A percentile compares a stretch with the other conserved stretches of the same genome.
Conservation (phyloP, 257 asterid genomes). For the Mitragyna speciosa region DNA sequence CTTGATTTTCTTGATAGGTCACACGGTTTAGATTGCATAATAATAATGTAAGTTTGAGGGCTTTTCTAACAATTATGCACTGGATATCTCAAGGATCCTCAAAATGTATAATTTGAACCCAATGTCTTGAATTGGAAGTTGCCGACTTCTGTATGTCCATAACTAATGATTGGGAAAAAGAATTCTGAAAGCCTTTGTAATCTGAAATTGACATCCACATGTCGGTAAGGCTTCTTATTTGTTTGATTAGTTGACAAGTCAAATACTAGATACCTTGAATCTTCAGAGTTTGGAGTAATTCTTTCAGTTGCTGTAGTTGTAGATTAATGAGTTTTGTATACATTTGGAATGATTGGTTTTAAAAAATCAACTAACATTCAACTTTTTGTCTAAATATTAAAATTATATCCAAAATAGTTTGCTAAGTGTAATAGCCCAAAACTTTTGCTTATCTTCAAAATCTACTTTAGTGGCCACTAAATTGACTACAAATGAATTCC, state of each 20-base stretch:
- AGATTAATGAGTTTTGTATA: neutral
- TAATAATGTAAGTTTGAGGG: neutral
- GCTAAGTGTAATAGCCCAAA: too few species aligned
- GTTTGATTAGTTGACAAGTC: neutral
- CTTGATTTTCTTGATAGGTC: neutral
- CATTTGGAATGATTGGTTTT: neutral
- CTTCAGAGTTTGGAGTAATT: neutral
- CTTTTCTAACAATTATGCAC: neutral
- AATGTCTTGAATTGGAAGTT: neutral
- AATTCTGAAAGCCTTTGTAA: neutral
- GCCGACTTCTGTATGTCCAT: neutral
- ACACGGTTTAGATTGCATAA: neutral
- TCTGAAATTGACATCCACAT: neutral
- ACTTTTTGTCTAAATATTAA: neutral
- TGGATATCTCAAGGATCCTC: neutral
- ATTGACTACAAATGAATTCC: too few species aligned
- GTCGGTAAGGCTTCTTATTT: neutral
- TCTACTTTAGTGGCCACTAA: too few species aligned
- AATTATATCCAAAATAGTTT: neutral
- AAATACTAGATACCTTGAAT: neutral
- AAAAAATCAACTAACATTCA: neutral
- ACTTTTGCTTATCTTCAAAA: too few species aligned
- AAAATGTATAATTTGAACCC: neutral
- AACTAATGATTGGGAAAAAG: neutral
- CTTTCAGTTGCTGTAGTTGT: too few species aligned